Evolutionary conservation across 345 rosid genomes (phyloP).

Genomic region (Crucihimalaya himalaica): DNA sequence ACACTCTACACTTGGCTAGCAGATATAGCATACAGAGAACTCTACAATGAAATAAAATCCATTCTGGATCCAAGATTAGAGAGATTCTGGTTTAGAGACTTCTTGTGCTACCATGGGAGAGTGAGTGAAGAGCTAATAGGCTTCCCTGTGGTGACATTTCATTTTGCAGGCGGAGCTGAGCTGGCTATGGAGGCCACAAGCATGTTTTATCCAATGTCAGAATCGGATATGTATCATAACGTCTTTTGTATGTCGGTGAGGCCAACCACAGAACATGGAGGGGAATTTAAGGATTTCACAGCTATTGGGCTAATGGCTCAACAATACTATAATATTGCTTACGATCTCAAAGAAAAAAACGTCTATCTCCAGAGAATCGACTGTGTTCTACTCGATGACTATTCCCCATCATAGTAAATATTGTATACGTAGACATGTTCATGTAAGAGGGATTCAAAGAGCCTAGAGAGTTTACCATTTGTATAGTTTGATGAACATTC

Average conservation of each 20-base stretch:
- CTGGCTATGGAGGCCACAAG: conserved; percentile 51
- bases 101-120: conserved; percentile 49
- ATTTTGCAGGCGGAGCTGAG: conserved; percentile 54
- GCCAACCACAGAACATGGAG: conserved; percentile 34
- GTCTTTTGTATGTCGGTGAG: conserved; percentile 55
- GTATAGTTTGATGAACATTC: background rate
- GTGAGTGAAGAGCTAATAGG: conserved; percentile 47
- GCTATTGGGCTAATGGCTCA: conserved; percentile 44
- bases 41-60: conserved; percentile 37
- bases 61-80: conserved; percentile 33
- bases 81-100: conserved; percentile 38
- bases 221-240: conserved; percentile 22
- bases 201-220: conserved; percentile 46
- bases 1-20: conserved; percentile 50
- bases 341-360: conserved; percentile 26
- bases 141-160: conserved; percentile 57
- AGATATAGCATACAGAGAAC: conserved; percentile 41
- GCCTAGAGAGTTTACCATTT: background rate
- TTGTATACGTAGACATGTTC: background rate
- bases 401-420: conserved; percentile 30
- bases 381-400: conserved; percentile 39
- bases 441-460: conserved; percentile 10
- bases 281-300: conserved; percentile 32
- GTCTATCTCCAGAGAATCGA: conserved; percentile 38
- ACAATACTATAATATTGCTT: conserved; percentile 36